Evolutionary conservation across 768 basidiomycete genomes (phyloP), one percentile per base, ranked within the genome.

Genomic region (Boletus eberwhitei): DNA sequence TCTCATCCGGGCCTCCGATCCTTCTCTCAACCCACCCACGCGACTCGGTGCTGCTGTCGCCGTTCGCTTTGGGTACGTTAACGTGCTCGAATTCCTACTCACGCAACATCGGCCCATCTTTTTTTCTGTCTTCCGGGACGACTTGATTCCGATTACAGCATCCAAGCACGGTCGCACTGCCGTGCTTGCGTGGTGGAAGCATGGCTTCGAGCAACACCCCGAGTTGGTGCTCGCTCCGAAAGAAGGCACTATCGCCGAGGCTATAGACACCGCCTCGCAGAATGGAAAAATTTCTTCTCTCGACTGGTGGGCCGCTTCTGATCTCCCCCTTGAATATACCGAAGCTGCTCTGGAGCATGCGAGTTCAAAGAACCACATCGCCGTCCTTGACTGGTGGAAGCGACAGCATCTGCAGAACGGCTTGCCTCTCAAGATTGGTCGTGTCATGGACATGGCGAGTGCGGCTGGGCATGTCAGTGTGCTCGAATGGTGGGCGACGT

Each of bases 351-450:
- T 93, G 35, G 88, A 90, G 62, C 79, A 83, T 57, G 91, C 91
- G 6, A 89, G 87, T 53, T 78, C 87, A 17, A 90, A 85, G 64
- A 88, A 87, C 56, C 86, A 84, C 61, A 75, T 91, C n/a, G 73
- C 78, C 5, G 84, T 90, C 6, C 79, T 93, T 40, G 85, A 88
- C 35, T 93, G 91, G 91, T 93, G 90, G 91, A 84, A 85, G 59
- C 73, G 74, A 43, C 84, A 86, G 55, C 73, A 82, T 59, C 67
- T 69, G 32, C 69, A 68, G 42, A 68, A 69, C 3, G 74, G 75
- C 4, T 72, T 91, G 32, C 79, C 82, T 12, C 81, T 93, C 60
- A 91, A 90, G 69, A 83, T 92, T 22, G 91, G 91, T 3, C 84
- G 88, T 37, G 87, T 85, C 21, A 88, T 93, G 82, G 91, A 93